Conservation (phyloP, 2,329 filamentous ascomycete species). For the Talaromyces sp. region DNA sequence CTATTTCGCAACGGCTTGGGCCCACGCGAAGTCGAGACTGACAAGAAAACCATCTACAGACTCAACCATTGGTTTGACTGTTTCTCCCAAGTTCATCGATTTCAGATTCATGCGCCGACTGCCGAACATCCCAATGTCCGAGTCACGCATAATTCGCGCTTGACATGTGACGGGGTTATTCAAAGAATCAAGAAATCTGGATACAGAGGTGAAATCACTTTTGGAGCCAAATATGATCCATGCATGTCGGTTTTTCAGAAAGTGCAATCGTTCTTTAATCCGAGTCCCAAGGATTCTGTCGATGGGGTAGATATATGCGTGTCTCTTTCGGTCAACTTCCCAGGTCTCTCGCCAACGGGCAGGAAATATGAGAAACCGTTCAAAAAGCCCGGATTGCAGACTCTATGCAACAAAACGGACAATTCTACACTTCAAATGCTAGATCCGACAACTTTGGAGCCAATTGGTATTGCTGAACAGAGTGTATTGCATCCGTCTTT, state of each 20-base stretch:
- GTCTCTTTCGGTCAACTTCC: constrained; percentile 63
- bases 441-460: constrained; percentile 70
- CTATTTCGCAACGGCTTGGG: constrained; percentile 76
- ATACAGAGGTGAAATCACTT: constrained; percentile 57
- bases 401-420: constrained; percentile 62
- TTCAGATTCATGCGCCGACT: constrained; percentile 59
- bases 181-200: constrained; percentile 62
- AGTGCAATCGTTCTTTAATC: constrained; percentile 60
- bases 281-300: constrained; percentile 25
- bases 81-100: constrained; percentile 68
- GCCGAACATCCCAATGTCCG: constrained; percentile 34
- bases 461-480: constrained; percentile 64
- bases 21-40: constrained; percentile 60
- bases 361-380: constrained; percentile 22
- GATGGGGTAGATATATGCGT: constrained; percentile 62
- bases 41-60: constrained; percentile 57
- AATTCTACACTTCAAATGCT: constrained; percentile 58
- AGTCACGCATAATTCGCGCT: constrained; percentile 70
- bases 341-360: constrained; percentile 48
- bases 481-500: constrained; percentile 64
- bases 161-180: constrained; percentile 64
- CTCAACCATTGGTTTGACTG: constrained; percentile 81
- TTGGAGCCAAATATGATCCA: constrained; percentile 70
- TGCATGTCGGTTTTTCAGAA: constrained; percentile 73
- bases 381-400: constrained; percentile 43